Evolutionary conservation across 805 yeast genomes (phyloP), one percentile per base, ranked within the genome.

Genomic region (Saccharomyces jurei): DNA sequence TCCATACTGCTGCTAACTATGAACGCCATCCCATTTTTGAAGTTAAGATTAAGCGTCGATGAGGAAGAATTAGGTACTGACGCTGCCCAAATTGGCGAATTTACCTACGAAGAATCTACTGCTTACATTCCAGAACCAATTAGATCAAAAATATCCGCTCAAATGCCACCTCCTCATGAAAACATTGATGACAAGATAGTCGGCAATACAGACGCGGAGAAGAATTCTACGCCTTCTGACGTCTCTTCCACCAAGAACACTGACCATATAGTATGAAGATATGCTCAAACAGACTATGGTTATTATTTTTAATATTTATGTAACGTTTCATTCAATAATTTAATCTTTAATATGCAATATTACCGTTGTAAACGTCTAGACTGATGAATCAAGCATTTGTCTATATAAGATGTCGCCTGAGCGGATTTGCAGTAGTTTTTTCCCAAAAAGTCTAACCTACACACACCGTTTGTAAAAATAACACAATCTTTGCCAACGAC

Each of bases 11-110:
- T 89, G 61, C 72, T 81, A 32, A 68, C 73, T 47, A 80, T 87
- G 82, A 86, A 89, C 78, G 77, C 75, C 64, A 76, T 89, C 58
- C 97, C 97, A 60, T 82, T 83, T 76, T 78, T 91, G 68, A 82
- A 85, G 72, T 75, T 92, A 67, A 82, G 97, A 76, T 80, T 90
- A 63, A 79, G 83, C 60, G 87, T 87, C 65, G 96, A 90, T 58
- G 92, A 87, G 70, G 98, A 92, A 74, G 81, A 84, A 60, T 67
- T 84, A 61, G 97, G 98, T 58, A 85, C 94, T 30, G 99, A 92
- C 73, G 79, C 84, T 58, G 83, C 89, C 22, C 90, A 91, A 76
- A 89, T 90, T 66, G 97, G 97, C 63, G 98, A 91, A 72, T 83
- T 81, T 69, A 87, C 95, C 56, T 87, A 75, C 62, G 75, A 73